Evolutionary conservation across 164 flowering plant species (phyloP), one percentile per base, ranked within the genome.

Genomic region (Vitis vinifera): DNA sequence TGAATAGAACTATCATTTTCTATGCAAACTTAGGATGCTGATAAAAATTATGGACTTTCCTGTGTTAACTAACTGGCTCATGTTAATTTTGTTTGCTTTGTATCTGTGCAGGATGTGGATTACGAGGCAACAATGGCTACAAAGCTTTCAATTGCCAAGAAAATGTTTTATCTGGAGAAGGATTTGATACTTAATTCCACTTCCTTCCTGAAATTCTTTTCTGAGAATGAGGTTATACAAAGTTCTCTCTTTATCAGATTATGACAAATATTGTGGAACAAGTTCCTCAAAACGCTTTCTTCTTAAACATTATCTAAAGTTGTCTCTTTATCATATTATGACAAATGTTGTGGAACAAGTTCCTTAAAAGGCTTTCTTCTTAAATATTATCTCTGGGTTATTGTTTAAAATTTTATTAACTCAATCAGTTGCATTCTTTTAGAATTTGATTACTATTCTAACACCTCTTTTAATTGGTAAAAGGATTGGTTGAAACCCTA

Each of bases 401-500:
- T 16, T 8, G 30, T 27, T 23, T 15, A 53, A 10, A 51, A 47
- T 14, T 11, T 65, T 59, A 16, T 50, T 37, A 6, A 37, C 44
- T 37, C 44, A 37, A 1, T 2, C 44, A 37, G 44, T 37, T 37
- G 44, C 44, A 37, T 30, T 44, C 17, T 17, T 15, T 19, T 23
- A n/a, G 17, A 44, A 51, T 17, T 58, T 51, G 37, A 27, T 55
- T 64, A 44, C 15, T 60, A 58, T 65, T 44, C 62, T 68, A 12
- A 52, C 29, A 12, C 31, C 29, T 31, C 11, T 44, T 59, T 77
- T 67, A 50, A 15, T 71, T 67, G 69, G 53, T 59, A n/a, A 66
- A 73, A 95, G 99, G 99, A 87, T 15, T 95, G 99, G 99, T 78
- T 95, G 72, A 95, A 88, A 82, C 98, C 99, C 51, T 95, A 93